phyloP scores from a whole-genome alignment of 495 filamentous ascomycete species.

The Aspergillus panamensis region DNA sequence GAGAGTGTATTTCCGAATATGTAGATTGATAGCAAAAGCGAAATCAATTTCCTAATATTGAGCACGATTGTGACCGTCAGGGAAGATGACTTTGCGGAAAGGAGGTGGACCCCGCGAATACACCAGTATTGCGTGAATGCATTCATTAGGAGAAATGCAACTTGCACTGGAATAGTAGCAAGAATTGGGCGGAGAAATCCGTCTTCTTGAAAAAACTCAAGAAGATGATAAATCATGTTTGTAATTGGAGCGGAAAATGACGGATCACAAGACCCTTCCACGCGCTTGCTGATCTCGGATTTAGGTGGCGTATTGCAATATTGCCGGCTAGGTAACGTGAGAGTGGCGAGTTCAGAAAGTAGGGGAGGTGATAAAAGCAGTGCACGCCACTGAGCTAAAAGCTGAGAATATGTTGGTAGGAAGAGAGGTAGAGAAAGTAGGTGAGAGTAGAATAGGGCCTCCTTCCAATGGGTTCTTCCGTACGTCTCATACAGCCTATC shows the following conservation, averaged over 20 bases:
- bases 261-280: not conserved
- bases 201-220: constrained; percentile 14
- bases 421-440: constrained; percentile 71
- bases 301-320: not conserved
- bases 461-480: constrained; percentile 82
- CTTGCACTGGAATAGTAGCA: constrained; percentile 60
- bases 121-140: constrained; percentile 90
- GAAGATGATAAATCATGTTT: not conserved
- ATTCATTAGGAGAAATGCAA: constrained; percentile 72
- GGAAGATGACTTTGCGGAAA: constrained; percentile 80
- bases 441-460: constrained; percentile 94
- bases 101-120: constrained; percentile 89
- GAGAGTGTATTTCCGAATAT: constrained; percentile 83
- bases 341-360: constrained; percentile 20
- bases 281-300: too few species aligned
- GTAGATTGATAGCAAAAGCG: constrained; percentile 83
- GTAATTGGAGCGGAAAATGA: not conserved
- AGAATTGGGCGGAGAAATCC: constrained; percentile 20
- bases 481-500: constrained; percentile 82
- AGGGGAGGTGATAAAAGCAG: constrained; percentile 48
- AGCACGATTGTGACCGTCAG: constrained; percentile 94
- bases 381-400: constrained; percentile 47
- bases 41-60: constrained; percentile 93
- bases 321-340: constrained; percentile 1
- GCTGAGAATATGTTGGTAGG: constrained; percentile 42